Conservation (phyloP, 2,329 filamentous ascomycete species). For the Aspergillus neotritici region DNA sequence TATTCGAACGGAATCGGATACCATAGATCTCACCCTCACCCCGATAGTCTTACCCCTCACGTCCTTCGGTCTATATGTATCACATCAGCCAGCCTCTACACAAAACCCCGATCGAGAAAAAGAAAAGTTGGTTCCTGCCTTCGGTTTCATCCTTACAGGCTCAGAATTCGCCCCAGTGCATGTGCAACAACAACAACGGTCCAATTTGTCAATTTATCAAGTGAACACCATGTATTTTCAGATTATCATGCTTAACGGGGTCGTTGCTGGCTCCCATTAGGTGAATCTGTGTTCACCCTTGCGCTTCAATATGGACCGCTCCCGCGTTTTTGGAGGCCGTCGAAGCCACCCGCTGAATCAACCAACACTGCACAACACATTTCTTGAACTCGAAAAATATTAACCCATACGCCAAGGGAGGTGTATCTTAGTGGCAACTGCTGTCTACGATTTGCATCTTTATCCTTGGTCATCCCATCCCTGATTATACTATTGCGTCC, state of each 20-base stretch:
- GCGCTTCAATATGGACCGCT: constrained; percentile 28
- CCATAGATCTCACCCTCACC: neutral
- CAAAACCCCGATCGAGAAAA: constrained; percentile 6
- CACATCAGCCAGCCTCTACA: constrained; percentile 9
- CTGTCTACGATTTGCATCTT: no score
- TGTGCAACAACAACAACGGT: constrained; percentile 1
- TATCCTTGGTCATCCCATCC: neutral
- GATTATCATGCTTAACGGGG: constrained; percentile 18
- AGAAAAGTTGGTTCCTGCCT: constrained; percentile 4
- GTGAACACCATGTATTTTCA: constrained; percentile 23
- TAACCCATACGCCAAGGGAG: neutral
- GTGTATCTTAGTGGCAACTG: neutral
- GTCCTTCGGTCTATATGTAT: constrained; percentile 20
- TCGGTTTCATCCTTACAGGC: neutral
- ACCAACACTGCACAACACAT: no score
- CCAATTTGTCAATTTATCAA: constrained; percentile 7
- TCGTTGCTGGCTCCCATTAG: constrained; percentile 25
- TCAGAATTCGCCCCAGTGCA: constrained; percentile 6
- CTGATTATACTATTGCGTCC: neutral
- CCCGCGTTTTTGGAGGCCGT: constrained; percentile 25
- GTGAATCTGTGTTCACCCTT: constrained; percentile 18
- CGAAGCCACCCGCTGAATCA: constrained; percentile 21
- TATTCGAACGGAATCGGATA: constrained; percentile 4
- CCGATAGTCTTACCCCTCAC: neutral
- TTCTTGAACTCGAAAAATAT: constrained; percentile 7